Percentiles rank a stretch among this genome's conserved stretches.
Evolutionary conservation across 1,284 basidiomycete genomes (phyloP).

Genomic region (Ganoderma lingzhi): DNA sequence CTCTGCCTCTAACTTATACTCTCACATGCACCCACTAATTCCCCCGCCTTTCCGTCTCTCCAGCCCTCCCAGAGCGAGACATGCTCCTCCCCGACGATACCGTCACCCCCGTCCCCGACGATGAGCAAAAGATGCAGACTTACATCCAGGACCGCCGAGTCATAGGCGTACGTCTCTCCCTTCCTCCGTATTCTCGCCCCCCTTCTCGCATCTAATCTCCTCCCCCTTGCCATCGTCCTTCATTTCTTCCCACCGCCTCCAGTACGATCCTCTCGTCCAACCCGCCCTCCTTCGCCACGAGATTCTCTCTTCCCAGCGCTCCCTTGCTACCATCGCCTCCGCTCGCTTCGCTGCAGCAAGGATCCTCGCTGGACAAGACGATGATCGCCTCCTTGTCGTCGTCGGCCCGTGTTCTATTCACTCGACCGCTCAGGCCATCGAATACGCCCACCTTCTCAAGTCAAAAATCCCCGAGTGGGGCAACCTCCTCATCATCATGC

Average conservation of each 20-base stretch:
- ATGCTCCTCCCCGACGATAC: conserved; percentile 32
- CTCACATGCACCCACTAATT: conserved; percentile 12
- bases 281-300: conserved; percentile 91
- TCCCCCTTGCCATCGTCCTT: conserved; percentile 10
- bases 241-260: conserved; percentile 24
- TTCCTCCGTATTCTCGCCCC: not conserved
- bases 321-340: conserved; percentile 76
- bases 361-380: conserved; percentile 85
- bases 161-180: conserved; percentile 66
- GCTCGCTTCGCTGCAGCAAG: conserved; percentile 83
- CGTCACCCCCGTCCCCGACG: conserved; percentile 69
- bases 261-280: conserved; percentile 95
- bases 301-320: conserved; percentile 65
- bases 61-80: conserved; percentile 34
- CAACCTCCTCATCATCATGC: conserved; percentile 93
- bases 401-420: conserved; percentile 98
- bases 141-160: conserved; percentile 83
- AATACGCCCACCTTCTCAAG: conserved; percentile 86
- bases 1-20: conserved; percentile 30
- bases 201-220: conserved; percentile 21
- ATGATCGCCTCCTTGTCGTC: conserved; percentile 88
- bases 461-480: conserved; percentile 73
- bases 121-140: conserved; percentile 65
- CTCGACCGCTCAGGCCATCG: conserved; percentile 86
- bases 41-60: conserved; percentile 6